Evolutionary conservation across 2,329 filamentous ascomycete genomes (phyloP), one percentile per base, ranked within the genome.

Genomic region (Lecanicillium sp.): DNA sequence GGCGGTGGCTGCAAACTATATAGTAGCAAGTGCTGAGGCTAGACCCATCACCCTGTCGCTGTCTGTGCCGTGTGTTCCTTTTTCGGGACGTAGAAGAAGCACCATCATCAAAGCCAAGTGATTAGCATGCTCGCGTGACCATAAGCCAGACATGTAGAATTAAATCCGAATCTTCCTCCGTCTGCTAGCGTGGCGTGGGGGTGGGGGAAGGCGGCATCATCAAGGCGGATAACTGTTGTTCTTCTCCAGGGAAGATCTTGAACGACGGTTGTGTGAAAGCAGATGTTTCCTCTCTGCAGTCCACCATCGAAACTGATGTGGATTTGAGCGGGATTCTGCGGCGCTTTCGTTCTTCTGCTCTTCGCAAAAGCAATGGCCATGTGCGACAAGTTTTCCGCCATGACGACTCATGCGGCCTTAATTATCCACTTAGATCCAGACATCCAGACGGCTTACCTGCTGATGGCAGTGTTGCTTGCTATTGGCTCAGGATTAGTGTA

Each of bases 361-460:
- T 11, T 24, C 27, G 38, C 12, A 29, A 41, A 21, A 41, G 14
- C n/a, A 3, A 14, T 23, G 9, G 30, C 4, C 19, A 4, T 10
- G 15, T 17, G 38, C 6, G 10, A 7, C 15, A 30, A 17, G 29
- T 15, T 15, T 14, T 21, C 24, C 30, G 15, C 26, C 15, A 27
- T 19, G 21, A 40, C 23, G 23, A 10, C 21, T 17, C 19, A 41
- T 17, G 15, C 15, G 8, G 24, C 20, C 3, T 26, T n/a, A 29
- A 23, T 30, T 41, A 41, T 29, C 38, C 38, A 41, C 38, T 30
- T 29, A 6, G 38, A 41, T 23, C 30, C 38, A 41, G 38, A 41
- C 38, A 41, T 23, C 30, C 38, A 41, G 38, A 41, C 38, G 15
- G 38, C 24, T 29, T 20, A n/a, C 38, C 24, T 24, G 20, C 24